These are phyloP conservation scores for Penicillium steckii DNA, from an alignment of 495 filamentous ascomycete genomes.

Conservation along the genomic window DNA sequence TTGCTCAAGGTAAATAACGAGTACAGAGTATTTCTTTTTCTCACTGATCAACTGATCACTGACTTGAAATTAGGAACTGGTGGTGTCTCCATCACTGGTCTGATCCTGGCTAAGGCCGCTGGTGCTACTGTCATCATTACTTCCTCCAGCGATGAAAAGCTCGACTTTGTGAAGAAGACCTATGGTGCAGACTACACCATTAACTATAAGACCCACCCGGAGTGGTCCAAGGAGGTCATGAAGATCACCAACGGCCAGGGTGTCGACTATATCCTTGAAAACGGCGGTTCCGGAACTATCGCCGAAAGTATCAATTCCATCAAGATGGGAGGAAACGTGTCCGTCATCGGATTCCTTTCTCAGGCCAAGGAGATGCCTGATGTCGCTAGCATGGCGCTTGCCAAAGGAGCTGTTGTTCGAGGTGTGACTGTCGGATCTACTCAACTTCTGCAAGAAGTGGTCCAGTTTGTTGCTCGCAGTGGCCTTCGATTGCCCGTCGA, in stretches of 20 bases:
- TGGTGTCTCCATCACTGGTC: conserved; percentile 67
- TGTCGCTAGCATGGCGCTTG: conserved; percentile 44
- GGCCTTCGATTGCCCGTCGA: conserved; percentile 51
- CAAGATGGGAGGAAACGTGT: conserved; percentile 58
- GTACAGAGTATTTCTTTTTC: no score
- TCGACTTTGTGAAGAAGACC: conserved; percentile 52
- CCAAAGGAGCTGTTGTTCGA: conserved; percentile 44
- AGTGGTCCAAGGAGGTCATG: conserved; percentile 65
- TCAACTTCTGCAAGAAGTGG: conserved; percentile 55
- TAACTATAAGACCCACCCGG: conserved; percentile 45
- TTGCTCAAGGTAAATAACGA: conserved; percentile 62
- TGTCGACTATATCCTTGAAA: conserved; percentile 64
- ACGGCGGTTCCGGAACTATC: conserved; percentile 59
- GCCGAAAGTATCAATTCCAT: conserved; percentile 54
- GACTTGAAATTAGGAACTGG: conserved; percentile 71
- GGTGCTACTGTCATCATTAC: conserved; percentile 61
- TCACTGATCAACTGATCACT: no score
- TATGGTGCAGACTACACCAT: conserved; percentile 44
- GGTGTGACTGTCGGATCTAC: conserved; percentile 55
- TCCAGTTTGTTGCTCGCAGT: conserved; percentile 48
- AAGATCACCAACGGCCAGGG: conserved; percentile 54
- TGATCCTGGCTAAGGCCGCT: conserved; percentile 74
- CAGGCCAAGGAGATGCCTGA: conserved; percentile 37
- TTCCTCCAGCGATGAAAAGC: conserved; percentile 64
- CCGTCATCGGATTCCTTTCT: conserved; percentile 55